Evolutionary conservation across 805 yeast species (phyloP), one percentile per base, ranked within the genome.

Genomic region (Teunomyces funiuensis): DNA sequence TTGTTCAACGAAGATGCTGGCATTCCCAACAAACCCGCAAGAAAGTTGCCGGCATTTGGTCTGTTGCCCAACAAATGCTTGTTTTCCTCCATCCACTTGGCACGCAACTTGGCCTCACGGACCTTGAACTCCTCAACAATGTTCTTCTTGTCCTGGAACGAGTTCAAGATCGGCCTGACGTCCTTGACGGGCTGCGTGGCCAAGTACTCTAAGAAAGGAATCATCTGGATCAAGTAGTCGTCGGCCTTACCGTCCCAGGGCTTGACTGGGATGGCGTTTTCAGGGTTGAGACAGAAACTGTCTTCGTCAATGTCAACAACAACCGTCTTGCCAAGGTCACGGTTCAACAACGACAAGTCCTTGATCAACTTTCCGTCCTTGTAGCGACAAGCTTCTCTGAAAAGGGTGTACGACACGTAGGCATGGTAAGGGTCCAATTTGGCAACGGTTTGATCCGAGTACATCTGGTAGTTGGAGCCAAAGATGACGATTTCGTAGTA

Each of bases 401-500:
- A 89, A 50, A 93, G 75, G 10, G 93, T 87, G 59, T 88, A 88
- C 17, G 93, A 82, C 52, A 93, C 80, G 52, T 81, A 87, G 4
- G 95, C 95, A 58, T 85, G 90, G 66, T 85, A 80, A 14, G 99
- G 99, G 65, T 93, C 99, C 57, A 93, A 76, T 68, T 89, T 90
- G 51, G 83, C 82, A 38, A 90, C 88, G 30, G 88, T 79, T 53
- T 77, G 83, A 57, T 90, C 97, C 43, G 89, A 80, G 61, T 85
- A 85, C 74, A 85, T 84, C 81, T 82, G 83, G 55, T 85, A 84
- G 61, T 87, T 87, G 46, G 89, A 82, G 25, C 91, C 80, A 62
- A 93, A 93, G 36, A 95, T 70, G 40, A 93, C 98, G 60, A 93
- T 83, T 71, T 93, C 99, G 66, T 91, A 93, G 73, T 89, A 91